These are phyloP conservation scores for Chytriomyces sp. DNA, from an alignment of 192 early-diverging fungal species.

Conservation along the genomic window DNA sequence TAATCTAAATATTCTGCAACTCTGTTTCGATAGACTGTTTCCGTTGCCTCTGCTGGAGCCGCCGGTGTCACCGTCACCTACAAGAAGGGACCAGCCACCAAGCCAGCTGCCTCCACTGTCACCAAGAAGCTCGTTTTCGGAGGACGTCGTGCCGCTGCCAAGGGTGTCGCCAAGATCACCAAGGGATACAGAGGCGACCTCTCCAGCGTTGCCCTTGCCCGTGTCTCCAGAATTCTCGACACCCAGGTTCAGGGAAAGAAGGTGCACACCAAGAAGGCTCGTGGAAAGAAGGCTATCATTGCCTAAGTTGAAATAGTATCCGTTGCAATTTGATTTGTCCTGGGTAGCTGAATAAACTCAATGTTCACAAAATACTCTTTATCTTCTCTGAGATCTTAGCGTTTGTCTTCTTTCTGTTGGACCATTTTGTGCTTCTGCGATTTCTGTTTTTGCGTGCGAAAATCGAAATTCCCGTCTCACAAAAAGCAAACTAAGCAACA, in stretches of 20 bases:
- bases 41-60: constrained; percentile 56
- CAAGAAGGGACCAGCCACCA: constrained; percentile 60
- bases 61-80: constrained; percentile 70
- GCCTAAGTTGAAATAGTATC: constrained; percentile 12
- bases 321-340: too few species aligned
- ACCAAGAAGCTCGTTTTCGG: constrained; percentile 57
- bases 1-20: background rate
- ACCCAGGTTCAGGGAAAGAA: constrained; percentile 66
- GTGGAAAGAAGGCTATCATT: constrained; percentile 58
- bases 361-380: too few species aligned
- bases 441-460: background rate
- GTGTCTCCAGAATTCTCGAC: constrained; percentile 68
- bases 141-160: constrained; percentile 66
- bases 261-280: constrained; percentile 51
- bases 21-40: constrained; percentile 58
- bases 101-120: constrained; percentile 58
- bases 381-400: too few species aligned
- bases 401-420: too few species aligned
- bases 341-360: too few species aligned
- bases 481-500: background rate
- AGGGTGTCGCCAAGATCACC: constrained; percentile 67
- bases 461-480: background rate
- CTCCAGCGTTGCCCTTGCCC: constrained; percentile 71
- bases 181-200: constrained; percentile 73
- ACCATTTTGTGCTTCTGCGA: background rate